Conservation (phyloP, 2,329 filamentous ascomycete species). For the Diaporthe ilicicola region DNA sequence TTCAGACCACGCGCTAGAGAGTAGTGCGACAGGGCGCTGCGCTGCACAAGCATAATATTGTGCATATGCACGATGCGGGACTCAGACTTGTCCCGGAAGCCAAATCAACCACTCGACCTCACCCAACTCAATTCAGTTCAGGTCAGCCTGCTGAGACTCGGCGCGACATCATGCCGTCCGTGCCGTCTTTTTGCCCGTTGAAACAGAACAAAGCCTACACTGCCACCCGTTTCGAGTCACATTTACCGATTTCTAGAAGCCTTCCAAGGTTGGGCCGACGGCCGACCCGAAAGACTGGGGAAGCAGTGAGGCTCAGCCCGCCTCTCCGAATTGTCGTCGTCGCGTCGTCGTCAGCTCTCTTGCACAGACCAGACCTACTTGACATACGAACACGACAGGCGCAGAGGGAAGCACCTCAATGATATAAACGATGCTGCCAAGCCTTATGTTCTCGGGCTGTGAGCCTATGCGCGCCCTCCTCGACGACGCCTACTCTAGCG, state of each 20-base stretch:
- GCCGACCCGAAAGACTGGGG: slow-evolving; percentile 11
- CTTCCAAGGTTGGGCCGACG: background rate
- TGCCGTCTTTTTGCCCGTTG: background rate
- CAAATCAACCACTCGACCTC: background rate
- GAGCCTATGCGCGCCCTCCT: slow-evolving; percentile 1
- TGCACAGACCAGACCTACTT: slow-evolving; percentile 1
- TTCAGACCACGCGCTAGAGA: background rate
- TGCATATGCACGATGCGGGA: slow-evolving; percentile 18
- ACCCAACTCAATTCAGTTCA: background rate
- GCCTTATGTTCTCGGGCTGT: background rate
- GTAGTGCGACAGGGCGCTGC: background rate
- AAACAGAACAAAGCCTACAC: slow-evolving; percentile 18
- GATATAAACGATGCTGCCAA: slow-evolving; percentile 10
- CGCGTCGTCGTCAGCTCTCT: slow-evolving; percentile 19
- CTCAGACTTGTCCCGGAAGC: slow-evolving; percentile 4
- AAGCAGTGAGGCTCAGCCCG: slow-evolving; percentile 15
- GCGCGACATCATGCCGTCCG: background rate
- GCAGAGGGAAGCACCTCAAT: background rate
- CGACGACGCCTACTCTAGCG: slow-evolving; percentile 13
- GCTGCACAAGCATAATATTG: slow-evolving; percentile 19
- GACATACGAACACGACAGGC: background rate
- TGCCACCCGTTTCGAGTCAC: slow-evolving; percentile 19
- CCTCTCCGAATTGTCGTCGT: background rate
- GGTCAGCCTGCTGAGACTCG: slow-evolving; percentile 7
- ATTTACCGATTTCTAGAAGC: background rate